phyloP scores from a whole-genome alignment of 2,329 filamentous ascomycete species.

The Paecilomyces niveus region DNA sequence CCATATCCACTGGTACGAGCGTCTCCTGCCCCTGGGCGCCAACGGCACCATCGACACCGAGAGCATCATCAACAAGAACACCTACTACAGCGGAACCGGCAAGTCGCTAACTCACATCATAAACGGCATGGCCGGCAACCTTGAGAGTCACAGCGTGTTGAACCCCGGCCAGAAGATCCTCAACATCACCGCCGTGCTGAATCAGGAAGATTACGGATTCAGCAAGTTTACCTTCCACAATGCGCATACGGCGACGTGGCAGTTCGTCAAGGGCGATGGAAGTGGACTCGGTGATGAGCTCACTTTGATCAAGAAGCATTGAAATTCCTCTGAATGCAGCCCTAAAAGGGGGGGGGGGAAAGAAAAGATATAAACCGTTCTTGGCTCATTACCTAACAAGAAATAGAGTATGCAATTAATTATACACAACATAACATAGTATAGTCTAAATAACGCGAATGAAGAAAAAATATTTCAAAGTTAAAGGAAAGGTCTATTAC shows the following conservation, averaged over 20 bases:
- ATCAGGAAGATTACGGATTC: slow-evolving; percentile 43
- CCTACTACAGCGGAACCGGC: slow-evolving; percentile 42
- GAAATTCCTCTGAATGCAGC: background rate
- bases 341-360: background rate
- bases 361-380: no score
- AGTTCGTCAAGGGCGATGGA: slow-evolving; percentile 39
- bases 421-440: no score
- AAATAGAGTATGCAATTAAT: no score
- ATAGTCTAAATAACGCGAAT: no score
- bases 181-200: slow-evolving; percentile 40
- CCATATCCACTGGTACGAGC: slow-evolving; percentile 45
- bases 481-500: no score
- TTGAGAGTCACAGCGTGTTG: slow-evolving; percentile 43
- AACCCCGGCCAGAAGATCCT: slow-evolving; percentile 22
- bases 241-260: slow-evolving; percentile 35
- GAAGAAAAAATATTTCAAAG: no score
- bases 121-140: slow-evolving; percentile 49
- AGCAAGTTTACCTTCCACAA: slow-evolving; percentile 41
- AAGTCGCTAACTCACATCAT: slow-evolving; percentile 44
- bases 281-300: slow-evolving; percentile 7
- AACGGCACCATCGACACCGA: slow-evolving; percentile 36
- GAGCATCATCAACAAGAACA: slow-evolving; percentile 42
- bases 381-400: no score
- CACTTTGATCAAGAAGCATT: background rate
- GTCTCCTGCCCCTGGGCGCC: slow-evolving; percentile 29